These are phyloP conservation scores for Paramecium octaurelia DNA, from an alignment of 73 alveolate species.

Conservation along the genomic window DNA sequence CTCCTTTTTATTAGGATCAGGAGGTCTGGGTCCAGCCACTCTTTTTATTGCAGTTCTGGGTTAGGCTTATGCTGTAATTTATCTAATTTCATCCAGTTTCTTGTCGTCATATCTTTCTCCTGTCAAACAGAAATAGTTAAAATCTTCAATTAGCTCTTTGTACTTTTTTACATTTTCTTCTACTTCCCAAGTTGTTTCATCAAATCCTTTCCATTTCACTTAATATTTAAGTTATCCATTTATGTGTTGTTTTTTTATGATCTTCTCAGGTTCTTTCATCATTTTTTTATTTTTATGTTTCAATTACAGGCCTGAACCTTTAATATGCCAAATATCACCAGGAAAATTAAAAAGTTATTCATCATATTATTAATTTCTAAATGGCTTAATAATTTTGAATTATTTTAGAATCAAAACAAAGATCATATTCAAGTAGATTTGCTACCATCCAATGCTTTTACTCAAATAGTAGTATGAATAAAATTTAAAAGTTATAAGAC, in stretches of 20 bases:
- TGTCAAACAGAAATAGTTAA: neutral
- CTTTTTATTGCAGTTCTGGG: conserved; percentile 12
- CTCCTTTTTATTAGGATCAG: neutral
- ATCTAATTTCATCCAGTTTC: neutral
- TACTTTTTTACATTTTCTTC: neutral
- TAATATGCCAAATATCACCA: neutral
- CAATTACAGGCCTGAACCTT: neutral
- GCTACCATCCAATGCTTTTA: neutral
- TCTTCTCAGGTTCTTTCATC: conserved; percentile 38
- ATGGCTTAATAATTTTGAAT: neutral
- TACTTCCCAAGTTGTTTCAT: conserved; percentile 21
- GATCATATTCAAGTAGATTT: neutral
- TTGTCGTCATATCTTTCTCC: conserved; percentile 43
- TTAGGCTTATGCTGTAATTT: neutral
- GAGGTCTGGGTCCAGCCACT: conserved; percentile 12
- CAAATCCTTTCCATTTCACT: conserved; percentile 46
- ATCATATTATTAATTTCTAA: neutral
- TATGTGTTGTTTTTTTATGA: neutral
- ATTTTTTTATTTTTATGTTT: neutral
- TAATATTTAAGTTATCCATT: neutral
- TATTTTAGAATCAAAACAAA: neutral
- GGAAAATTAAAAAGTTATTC: neutral
- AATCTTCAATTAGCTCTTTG: conserved; percentile 30
- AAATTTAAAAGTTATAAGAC: neutral
- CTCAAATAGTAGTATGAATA: neutral